Base-by-base conservation (phyloP, 2,329 filamentous ascomycete genomes). In the Decorospora gaudefroyi region DNA sequence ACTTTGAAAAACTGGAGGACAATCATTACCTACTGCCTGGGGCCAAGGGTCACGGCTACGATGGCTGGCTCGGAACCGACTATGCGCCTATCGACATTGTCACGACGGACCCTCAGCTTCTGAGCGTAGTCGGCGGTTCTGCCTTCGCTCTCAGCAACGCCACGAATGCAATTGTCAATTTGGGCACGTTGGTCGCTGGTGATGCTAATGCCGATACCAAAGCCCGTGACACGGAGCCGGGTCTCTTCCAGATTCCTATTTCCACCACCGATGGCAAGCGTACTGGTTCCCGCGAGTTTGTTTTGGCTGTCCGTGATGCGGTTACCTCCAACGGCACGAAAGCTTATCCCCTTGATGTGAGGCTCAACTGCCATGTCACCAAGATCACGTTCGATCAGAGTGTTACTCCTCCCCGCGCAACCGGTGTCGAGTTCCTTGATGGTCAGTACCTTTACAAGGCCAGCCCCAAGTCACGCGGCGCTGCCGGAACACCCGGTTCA, bases 351-450 rank as follows among this genome's bases (percentile, higher is more conserved):
- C 76, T 85, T 1, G 79, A 82, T 46, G 72, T 85, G 39, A 72
- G 74, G 31, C 73, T 78, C 2, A 86, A 86, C 69, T 81, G 78
- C 23, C 71, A 87, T 33, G 87, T 81, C 49, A 84, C 85, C 38
- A 85, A 84, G 65, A 70, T 90, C 65, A 73, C 74, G 25, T 86
- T 85, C 53, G 84, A 86, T 25, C 79, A 83, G 3, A 82, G 82
- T 61, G 80, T 78, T 12, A 62, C 72, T n/a, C 78, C 78, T 36
- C 75, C 77, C 51, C 84, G 60, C 19, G 73, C 73, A 1, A 70
- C 65, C 16, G 73, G 72, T 44, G 72, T 75, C 8, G 67, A 74
- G 46, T 75, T 72, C 53, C 66, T 72, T 38, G 64, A 70, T 12
- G 72, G 73, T 18, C 57, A 70, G 33, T 64, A 67, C 46, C 64